Evolutionary conservation across 2,329 filamentous ascomycete species (phyloP), one percentile per base, ranked within the genome.

Genomic region (Aspergillus bombycis): DNA sequence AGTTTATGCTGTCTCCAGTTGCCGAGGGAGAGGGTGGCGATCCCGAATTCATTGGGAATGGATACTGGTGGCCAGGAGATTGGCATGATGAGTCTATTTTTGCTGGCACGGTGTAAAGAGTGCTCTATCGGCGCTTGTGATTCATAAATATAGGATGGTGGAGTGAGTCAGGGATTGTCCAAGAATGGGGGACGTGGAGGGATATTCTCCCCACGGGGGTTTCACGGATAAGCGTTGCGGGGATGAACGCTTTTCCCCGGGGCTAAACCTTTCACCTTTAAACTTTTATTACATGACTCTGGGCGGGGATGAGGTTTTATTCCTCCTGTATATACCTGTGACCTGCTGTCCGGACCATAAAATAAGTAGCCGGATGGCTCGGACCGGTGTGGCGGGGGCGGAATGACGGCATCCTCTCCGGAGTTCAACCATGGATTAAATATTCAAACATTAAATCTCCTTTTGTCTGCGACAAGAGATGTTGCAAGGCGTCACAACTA

Each of bases 11-110:
- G 58, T 36, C 67, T 61, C 65, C 68, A 70, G 57, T 72, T 74
- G 16, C 74, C 75, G 23, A 77, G 70, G 21, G 74, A 77, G 19
- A 77, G 62, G 0, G 73, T 76, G 28, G 74, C 74, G n/a, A 75
- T 75, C 4, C 75, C 74, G 46, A 74, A 60, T 34, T 69, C 64
- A 50, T 74, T 72, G 1, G 54, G 26, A 34, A 52, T 56, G 6
- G 54, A 43, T 4, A 50, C 30, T 28, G 71, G 63, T 30, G 70
- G 69, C 67, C 68, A 71, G 21, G 56, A 10, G 14, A 57, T 60
- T 4, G 60, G 57, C 67, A 69, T 70, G 36, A 4, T 66, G 41
- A 19, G 5, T 12, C 16, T 48, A 26, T 5, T 14, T 48, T 1
- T 16, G 3, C 16, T 8, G 45, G 6, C 28, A 8, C 1, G 14